A percentile compares a stretch with the other conserved stretches of the same genome.
Evolutionary conservation across 1,284 basidiomycete genomes (phyloP).

Genomic region (Exobasidium rhododendri): DNA sequence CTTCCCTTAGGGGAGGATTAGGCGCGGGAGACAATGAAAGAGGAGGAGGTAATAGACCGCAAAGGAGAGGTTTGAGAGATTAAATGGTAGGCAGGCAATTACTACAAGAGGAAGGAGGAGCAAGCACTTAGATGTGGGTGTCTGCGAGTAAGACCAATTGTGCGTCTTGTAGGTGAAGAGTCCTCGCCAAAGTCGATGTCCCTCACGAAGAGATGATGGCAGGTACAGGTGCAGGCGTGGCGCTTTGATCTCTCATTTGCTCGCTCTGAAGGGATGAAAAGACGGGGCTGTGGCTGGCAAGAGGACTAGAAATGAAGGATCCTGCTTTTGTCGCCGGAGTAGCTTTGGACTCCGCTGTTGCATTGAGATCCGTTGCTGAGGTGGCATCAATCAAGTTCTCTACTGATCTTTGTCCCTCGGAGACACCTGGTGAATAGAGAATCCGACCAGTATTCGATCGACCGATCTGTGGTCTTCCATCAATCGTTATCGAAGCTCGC

Average conservation of each 20-base stretch:
- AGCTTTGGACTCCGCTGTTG: neutral
- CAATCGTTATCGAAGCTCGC: neutral
- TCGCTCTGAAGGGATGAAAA: neutral
- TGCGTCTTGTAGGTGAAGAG: too few species aligned
- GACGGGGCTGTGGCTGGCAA: slow-evolving; percentile 7
- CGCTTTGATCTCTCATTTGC: neutral
- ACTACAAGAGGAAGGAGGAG: too few species aligned
- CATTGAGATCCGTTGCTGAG: slow-evolving; percentile 1
- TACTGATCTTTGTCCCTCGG: neutral
- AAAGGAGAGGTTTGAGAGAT: too few species aligned
- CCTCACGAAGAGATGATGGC: neutral
- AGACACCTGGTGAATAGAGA: neutral
- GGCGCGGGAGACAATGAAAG: too few species aligned
- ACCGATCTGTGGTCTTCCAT: neutral
- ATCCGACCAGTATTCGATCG: neutral
- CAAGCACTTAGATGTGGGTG: too few species aligned
- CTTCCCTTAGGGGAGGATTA: too few species aligned
- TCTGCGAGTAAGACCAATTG: too few species aligned
- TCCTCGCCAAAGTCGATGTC: too few species aligned
- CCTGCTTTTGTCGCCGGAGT: neutral
- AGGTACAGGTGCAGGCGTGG: neutral
- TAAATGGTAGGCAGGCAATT: too few species aligned
- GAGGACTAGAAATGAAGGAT: slow-evolving; percentile 6
- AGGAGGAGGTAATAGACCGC: neutral
- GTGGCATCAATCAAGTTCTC: slow-evolving; percentile 11